Percentiles rank a stretch among this genome's conserved stretches.
Evolutionary conservation across 2,329 filamentous ascomycete species (phyloP).

Genomic region (Sporothrix schenckii): DNA sequence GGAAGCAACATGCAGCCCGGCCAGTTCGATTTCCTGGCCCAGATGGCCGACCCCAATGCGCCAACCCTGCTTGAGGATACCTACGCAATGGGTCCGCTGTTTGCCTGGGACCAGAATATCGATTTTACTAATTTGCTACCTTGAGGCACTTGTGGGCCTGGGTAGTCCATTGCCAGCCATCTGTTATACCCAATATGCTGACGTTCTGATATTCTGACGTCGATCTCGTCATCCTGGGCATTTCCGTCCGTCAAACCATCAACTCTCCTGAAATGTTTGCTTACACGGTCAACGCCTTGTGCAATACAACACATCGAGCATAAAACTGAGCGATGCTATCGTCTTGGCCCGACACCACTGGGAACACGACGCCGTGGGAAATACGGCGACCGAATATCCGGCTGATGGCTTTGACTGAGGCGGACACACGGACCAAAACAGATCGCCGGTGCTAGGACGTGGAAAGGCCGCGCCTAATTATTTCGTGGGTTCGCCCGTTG

Average conservation of each 20-base stretch:
- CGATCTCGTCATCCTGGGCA: not conserved
- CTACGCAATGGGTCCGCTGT: conserved; percentile 31
- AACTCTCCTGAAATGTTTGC: not conserved
- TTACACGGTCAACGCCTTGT: no score
- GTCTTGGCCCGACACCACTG: not conserved
- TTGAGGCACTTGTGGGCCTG: not conserved
- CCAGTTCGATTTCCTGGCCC: conserved; percentile 26
- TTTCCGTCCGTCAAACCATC: not conserved
- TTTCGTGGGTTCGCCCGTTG: not conserved
- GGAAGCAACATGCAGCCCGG: not conserved
- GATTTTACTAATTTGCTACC: conserved; percentile 28
- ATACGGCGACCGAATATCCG: not conserved
- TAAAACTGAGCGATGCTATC: not conserved
- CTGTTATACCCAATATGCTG: not conserved
- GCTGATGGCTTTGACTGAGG: not conserved
- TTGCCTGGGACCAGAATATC: conserved; percentile 32
- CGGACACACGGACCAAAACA: conserved; percentile 1
- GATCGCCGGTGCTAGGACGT: not conserved
- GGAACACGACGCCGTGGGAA: not conserved
- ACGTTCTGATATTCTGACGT: no score
- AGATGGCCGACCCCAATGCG: conserved; percentile 27
- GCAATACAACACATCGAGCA: no score
- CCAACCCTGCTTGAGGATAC: conserved; percentile 29
- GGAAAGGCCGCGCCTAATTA: not conserved
- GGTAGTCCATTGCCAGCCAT: not conserved